Evolutionary conservation across 148 eudicot species (phyloP), one percentile per base, ranked within the genome.

Genomic region (Silene uniflora): DNA sequence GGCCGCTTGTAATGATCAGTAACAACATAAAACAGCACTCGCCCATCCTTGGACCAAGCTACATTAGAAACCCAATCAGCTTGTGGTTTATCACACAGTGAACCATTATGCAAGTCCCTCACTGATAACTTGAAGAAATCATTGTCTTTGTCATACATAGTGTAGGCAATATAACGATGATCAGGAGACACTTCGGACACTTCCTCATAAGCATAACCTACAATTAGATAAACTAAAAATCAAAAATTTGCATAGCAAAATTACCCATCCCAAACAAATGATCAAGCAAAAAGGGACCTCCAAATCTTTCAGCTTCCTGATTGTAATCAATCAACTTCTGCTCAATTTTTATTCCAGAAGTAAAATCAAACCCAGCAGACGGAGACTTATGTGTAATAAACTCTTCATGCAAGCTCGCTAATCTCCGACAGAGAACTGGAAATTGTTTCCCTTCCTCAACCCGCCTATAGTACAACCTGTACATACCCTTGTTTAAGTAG

Each of bases 121-220:
- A 92, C 97, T 10, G 89, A 94, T 79, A 94, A 83, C 84, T 84
- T 91, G 81, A 91, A 92, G 82, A 73, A 89, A 81, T 91, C 96
- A 70, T 90, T 90, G 75, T 94, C 98, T 83, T 94, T 94, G 76
- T 91, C 98, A 79, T 88, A 94, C 97, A 94, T 91, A 67, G 97
- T 90, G 81, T 94, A 94, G 16, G 97, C 98, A 81, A 94, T 85
- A 85, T 77, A 86, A 18, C 87, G 88, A 78, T 94, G 98, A 84
- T 94, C 98, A 8, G 98, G 97, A 10, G 98, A 94, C 70, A 94
- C 87, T 81, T 94, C 98, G 21, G 97, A 91, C 46, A 90, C 56
- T 85, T 91, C 98, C 85, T 94, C 98, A 81, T 83, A 91, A 75
- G 97, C 88, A 89, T 84, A 90, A 87, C 98, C 98, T 94, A 84